These are phyloP conservation scores for Podospora pseudoanserina DNA, from an alignment of 495 filamentous ascomycete species.

Conservation along the genomic window DNA sequence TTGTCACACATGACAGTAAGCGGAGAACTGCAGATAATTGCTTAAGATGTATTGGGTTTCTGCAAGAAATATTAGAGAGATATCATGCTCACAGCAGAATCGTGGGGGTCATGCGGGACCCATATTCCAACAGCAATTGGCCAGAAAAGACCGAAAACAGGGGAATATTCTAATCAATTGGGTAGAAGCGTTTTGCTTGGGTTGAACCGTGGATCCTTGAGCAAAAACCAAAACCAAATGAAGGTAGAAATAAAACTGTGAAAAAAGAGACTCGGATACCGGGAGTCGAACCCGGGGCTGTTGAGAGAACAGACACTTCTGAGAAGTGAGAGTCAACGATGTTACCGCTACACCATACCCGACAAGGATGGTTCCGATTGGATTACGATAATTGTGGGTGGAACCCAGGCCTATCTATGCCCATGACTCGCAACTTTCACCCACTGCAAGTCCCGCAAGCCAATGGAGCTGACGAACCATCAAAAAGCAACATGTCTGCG, in stretches of 20 bases:
- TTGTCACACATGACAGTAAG: not conserved
- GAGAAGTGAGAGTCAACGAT: slow-evolving; percentile 7
- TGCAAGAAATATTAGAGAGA: not conserved
- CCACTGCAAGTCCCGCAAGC: too few relatives aligned
- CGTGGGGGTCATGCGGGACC: not conserved
- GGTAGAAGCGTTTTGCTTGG: too few relatives aligned
- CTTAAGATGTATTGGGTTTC: not conserved
- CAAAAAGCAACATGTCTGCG: too few relatives aligned
- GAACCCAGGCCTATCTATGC: not conserved
- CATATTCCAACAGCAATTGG: not conserved
- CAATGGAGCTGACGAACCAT: too few relatives aligned
- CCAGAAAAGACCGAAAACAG: not conserved
- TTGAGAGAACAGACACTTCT: slow-evolving; percentile 5
- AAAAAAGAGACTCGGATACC: not conserved
- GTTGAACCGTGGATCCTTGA: too few relatives aligned
- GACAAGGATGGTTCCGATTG: not conserved
- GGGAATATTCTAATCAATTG: not conserved
- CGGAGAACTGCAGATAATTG: not conserved
- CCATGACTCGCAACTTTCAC: not conserved
- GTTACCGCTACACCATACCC: slow-evolving; percentile 7
- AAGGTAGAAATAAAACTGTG: not conserved
- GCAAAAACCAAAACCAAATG: too few relatives aligned
- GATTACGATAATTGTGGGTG: not conserved
- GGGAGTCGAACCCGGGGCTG: slow-evolving; percentile 6
- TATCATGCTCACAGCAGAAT: not conserved